Evolutionary conservation across 2,329 filamentous ascomycete genomes (phyloP).

Genomic region (Hortaea werneckii): DNA sequence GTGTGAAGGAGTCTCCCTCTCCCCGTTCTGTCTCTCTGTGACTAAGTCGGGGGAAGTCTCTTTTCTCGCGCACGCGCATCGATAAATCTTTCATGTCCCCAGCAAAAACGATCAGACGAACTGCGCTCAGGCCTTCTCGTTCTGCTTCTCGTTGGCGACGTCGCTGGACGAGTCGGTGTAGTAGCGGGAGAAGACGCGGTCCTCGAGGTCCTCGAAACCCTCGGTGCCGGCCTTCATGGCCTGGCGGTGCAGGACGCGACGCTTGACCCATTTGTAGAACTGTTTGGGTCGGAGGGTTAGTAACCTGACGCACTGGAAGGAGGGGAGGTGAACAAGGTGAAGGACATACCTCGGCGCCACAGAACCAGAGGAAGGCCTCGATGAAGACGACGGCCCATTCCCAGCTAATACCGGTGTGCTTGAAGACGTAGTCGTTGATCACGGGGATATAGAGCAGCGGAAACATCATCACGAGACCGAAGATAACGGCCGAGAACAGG

Average conservation of each 20-base stretch:
- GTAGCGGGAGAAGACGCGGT: conserved; percentile 1
- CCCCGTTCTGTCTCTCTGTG: too few relatives aligned
- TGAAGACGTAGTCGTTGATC: conserved; percentile 55
- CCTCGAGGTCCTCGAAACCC: background rate
- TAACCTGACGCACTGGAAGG: too few relatives aligned
- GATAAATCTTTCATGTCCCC: too few relatives aligned
- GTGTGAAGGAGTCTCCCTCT: too few relatives aligned
- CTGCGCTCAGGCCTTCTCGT: background rate
- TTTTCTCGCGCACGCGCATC: too few relatives aligned
- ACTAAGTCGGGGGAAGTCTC: too few relatives aligned
- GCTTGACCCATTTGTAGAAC: background rate
- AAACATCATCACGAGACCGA: conserved; percentile 37
- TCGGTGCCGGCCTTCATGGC: background rate
- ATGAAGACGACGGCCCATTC: conserved; percentile 59
- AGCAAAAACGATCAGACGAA: too few relatives aligned
- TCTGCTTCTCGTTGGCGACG: background rate
- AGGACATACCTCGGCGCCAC: conserved; percentile 44
- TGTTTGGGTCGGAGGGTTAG: too few relatives aligned
- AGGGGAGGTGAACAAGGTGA: too few relatives aligned
- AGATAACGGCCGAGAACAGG: conserved; percentile 36
- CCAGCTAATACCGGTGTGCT: conserved; percentile 55
- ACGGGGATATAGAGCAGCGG: conserved; percentile 54
- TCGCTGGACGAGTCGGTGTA: background rate
- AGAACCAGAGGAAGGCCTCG: conserved; percentile 51
- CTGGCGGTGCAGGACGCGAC: background rate